phyloP scores from a whole-genome alignment of 371 early-diverging fungal genomes.

The Entomophthora muscae region DNA sequence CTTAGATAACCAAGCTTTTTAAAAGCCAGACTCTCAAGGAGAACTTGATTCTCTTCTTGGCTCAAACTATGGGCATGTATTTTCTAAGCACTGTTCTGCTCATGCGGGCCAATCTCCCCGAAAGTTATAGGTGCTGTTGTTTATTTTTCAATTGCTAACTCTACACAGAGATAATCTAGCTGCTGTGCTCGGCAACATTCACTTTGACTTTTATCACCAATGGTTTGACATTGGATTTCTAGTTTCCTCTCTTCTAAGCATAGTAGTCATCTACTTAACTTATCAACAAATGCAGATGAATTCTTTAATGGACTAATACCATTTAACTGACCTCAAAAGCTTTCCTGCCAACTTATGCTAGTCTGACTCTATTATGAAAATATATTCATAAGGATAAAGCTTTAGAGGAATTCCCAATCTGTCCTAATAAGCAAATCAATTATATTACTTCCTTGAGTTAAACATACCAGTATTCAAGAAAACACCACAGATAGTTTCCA shows the following conservation, averaged over 20 bases:
- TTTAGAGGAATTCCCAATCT: no score
- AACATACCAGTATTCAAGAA: no score
- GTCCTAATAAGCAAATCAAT: no score
- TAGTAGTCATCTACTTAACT: slow-evolving; percentile 42
- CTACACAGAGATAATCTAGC: slow-evolving; percentile 48
- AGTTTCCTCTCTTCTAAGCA: slow-evolving; percentile 45
- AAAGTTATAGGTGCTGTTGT: slow-evolving; percentile 40
- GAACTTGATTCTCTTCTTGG: slow-evolving; percentile 53
- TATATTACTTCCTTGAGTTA: no score
- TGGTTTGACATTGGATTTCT: slow-evolving; percentile 91
- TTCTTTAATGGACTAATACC: background rate
- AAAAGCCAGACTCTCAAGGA: slow-evolving; percentile 14
- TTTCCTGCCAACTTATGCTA: no score
- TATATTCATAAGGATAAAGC: no score
- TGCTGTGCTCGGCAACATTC: slow-evolving; percentile 48
- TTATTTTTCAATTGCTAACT: background rate
- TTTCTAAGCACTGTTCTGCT: slow-evolving; percentile 74
- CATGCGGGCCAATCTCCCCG: slow-evolving; percentile 75
- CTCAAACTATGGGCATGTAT: slow-evolving; percentile 86
- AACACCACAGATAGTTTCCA: no score
- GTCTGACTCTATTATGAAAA: no score
- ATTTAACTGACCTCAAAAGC: no score
- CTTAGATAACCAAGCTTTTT: background rate
- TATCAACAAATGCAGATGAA: slow-evolving; percentile 15
- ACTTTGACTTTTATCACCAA: slow-evolving; percentile 73